phyloP scores from a whole-genome alignment of 495 filamentous ascomycete genomes.

The Talaromyces thailandensis region DNA sequence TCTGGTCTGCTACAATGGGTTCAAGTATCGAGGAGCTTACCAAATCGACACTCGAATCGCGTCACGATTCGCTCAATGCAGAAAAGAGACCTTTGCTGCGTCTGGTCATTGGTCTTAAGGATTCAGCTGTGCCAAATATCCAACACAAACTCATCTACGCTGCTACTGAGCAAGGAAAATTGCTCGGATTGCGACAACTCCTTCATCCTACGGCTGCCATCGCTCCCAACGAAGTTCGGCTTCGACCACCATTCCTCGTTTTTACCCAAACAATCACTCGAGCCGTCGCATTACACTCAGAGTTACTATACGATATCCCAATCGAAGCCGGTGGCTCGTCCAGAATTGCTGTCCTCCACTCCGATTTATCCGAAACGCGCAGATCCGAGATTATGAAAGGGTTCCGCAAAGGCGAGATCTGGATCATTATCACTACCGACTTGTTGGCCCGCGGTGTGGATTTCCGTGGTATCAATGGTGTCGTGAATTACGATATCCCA shows the following conservation, averaged over 20 bases:
- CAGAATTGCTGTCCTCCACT: conserved; percentile 85
- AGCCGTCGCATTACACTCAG: conserved; percentile 75
- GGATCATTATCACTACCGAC: conserved; percentile 94
- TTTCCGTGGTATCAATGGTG: conserved; percentile 82
- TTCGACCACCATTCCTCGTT: conserved; percentile 83
- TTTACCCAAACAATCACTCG: conserved; percentile 93
- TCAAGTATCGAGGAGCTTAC: conserved; percentile 81
- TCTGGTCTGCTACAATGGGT: conserved; percentile 96
- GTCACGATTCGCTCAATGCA: conserved; percentile 18
- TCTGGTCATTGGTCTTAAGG: conserved; percentile 88
- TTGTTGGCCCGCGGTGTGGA: conserved; percentile 85
- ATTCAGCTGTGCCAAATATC: conserved; percentile 87
- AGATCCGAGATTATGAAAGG: conserved; percentile 75
- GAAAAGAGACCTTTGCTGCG: conserved; percentile 51
- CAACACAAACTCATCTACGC: conserved; percentile 82
- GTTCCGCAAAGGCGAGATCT: conserved; percentile 88
- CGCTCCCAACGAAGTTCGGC: conserved; percentile 43
- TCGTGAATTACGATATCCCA: conserved; percentile 95
- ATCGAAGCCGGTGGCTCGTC: conserved; percentile 74
- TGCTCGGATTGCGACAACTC: conserved; percentile 83
- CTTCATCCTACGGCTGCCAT: conserved; percentile 65
- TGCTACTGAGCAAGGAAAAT: conserved; percentile 86
- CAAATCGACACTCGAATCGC: conserved; percentile 47
- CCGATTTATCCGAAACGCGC: conserved; percentile 66
- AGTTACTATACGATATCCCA: conserved; percentile 92